phyloP scores from a whole-genome alignment of 2,329 filamentous ascomycete genomes.

The Fusarium goolgardi region DNA sequence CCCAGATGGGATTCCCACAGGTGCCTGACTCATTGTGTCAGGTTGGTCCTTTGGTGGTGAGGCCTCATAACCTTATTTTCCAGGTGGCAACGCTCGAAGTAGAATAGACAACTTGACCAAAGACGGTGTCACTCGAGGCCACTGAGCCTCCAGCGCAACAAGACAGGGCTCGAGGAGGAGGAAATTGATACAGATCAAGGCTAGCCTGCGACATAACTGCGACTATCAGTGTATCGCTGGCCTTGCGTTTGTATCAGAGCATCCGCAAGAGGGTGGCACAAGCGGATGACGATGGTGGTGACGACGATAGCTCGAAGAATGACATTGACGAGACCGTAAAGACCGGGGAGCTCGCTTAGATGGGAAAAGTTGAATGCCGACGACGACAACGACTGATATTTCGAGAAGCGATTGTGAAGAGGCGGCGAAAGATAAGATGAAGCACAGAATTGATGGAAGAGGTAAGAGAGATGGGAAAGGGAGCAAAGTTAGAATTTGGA shows the following conservation, averaged over 20 bases:
- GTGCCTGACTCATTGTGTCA: constrained; percentile 36
- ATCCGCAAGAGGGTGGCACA: constrained; percentile 34
- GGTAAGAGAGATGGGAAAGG: constrained; percentile 29
- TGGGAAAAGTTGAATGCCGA: not conserved
- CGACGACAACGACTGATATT: not conserved
- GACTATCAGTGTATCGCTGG: constrained; percentile 3
- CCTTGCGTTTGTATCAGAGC: constrained; percentile 28
- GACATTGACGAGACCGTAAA: constrained; percentile 31
- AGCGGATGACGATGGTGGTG: constrained; percentile 39
- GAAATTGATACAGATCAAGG: constrained; percentile 3
- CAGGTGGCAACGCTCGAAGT: constrained; percentile 14
- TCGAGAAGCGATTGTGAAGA: not conserved
- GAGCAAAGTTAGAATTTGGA: constrained; percentile 25
- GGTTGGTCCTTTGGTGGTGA: constrained; percentile 20
- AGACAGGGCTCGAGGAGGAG: not conserved
- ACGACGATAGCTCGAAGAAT: constrained; percentile 25
- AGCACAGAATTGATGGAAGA: constrained; percentile 5
- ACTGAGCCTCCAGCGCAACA: constrained; percentile 3
- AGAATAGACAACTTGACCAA: constrained; percentile 31
- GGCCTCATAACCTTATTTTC: constrained; percentile 27
- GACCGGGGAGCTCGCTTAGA: constrained; percentile 7
- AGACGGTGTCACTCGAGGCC: constrained; percentile 1
- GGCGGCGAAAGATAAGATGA: not conserved
- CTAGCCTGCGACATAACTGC: constrained; percentile 1
- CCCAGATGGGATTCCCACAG: constrained; percentile 6